Evolutionary conservation across 331 rosid species (phyloP).

Genomic region (Phaseolus coccineus): DNA sequence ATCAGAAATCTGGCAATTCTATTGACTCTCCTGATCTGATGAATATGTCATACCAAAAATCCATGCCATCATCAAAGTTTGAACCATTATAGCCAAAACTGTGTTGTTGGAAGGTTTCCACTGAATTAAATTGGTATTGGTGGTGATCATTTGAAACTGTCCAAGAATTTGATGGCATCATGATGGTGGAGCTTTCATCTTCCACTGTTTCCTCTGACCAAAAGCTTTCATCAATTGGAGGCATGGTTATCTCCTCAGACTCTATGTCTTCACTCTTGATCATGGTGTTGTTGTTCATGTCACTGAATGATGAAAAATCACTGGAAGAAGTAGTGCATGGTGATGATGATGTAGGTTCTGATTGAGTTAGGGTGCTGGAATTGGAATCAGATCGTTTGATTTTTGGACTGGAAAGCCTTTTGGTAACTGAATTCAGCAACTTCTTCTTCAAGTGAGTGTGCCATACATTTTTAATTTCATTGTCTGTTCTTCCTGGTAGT

Average conservation of each 20-base stretch:
- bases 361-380: constrained; percentile 46
- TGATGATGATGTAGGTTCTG: constrained; percentile 34
- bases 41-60: constrained; percentile 81
- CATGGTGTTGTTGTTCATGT: not conserved
- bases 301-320: constrained; percentile 47
- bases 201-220: constrained; percentile 62
- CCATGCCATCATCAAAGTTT: constrained; percentile 65
- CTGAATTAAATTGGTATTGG: constrained; percentile 33
- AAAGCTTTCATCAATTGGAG: constrained; percentile 62
- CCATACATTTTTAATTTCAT: constrained; percentile 95
- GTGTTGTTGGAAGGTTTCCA: constrained; percentile 42
- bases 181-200: constrained; percentile 40
- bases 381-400: constrained; percentile 48
- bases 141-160: constrained; percentile 39
- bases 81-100: constrained; percentile 14
- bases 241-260: constrained; percentile 43
- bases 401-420: constrained; percentile 22
- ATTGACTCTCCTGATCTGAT: constrained; percentile 62
- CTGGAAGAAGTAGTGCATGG: constrained; percentile 48
- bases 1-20: constrained; percentile 59
- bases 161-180: constrained; percentile 30
- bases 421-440: constrained; percentile 33
- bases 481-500: constrained; percentile 89
- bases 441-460: constrained; percentile 94
- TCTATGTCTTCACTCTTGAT: constrained; percentile 54